Evolutionary conservation across 163 green algal genomes (phyloP), one percentile per base, ranked within the genome.

Genomic region (Prototheca cutis): DNA sequence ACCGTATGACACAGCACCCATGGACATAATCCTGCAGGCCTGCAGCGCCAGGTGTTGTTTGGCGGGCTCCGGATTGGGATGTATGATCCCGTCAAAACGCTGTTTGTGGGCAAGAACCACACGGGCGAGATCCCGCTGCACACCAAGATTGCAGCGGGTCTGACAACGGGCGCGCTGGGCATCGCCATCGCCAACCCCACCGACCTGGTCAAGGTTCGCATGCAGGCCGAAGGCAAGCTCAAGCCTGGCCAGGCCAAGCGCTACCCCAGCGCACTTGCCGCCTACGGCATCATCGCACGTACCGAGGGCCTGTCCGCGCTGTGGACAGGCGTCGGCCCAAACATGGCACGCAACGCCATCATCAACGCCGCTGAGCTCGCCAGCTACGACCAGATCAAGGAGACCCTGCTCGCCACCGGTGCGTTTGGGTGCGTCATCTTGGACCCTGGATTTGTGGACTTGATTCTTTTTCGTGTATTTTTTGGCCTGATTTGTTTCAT

Each of bases 301-400:
- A 61, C 25, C 52, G 92, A 99, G 73, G 92, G 92, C 13, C 19
- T 96, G 29, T 53, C 55, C 3, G 84, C 80, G 7, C 78, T 98
- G 60, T 99, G 93, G 93, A 95, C 83, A 47, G 93, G 93, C 6
- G 58, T 98, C 29, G 86, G 84, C 2, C 92, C 93, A 42, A 99
- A 99, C 79, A 82, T 99, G 23, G 88, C 84, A 2, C 77, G 93
- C 29, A 98, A 98, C 68, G 87, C 93, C 52, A 86, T 98, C 69
- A 94, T 99, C 76, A 99, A 99, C 66, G 92, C 91, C 3, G 89
- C 91, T 2, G 92, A 99, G 80, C 84, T 99, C 56, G 92, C 92
- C 31, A 86, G 65, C 23, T 97, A 96, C 60, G 89, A 97, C 68
- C 84, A 91, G 74, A 88, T 96, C 71, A 97, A 97, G 68, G 31